phyloP scores from a whole-genome alignment of 768 basidiomycete species.

The Tricholoma hemisulphureum region DNA sequence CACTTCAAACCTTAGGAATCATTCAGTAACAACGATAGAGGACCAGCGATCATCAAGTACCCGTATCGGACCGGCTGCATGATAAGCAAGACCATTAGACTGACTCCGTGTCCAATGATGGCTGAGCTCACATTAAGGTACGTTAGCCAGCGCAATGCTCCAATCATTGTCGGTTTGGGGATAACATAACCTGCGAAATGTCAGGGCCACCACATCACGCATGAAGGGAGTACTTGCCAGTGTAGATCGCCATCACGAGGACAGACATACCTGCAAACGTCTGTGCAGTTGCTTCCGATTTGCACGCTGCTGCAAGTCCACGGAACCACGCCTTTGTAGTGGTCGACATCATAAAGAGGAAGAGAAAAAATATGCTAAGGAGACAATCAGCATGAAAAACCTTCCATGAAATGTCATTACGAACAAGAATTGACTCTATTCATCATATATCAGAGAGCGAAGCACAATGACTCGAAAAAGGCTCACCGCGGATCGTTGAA shows the following conservation, averaged over 20 bases:
- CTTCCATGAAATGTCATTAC: conserved; percentile 21
- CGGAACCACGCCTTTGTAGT: conserved; percentile 80
- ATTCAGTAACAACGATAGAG: conserved; percentile 19
- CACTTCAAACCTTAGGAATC: conserved; percentile 63
- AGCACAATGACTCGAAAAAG: not conserved
- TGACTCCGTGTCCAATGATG: not conserved
- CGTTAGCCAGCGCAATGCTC: conserved; percentile 66
- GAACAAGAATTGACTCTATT: conserved; percentile 59
- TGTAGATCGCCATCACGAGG: conserved; percentile 54
- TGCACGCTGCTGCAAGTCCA: conserved; percentile 57
- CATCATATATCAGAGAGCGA: not conserved
- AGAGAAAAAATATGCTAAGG: conserved; percentile 55
- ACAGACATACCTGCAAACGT: conserved; percentile 45
- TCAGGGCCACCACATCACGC: not conserved
- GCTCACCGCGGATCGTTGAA: conserved; percentile 47
- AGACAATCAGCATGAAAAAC: not conserved
- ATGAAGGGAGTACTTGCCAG: conserved; percentile 37
- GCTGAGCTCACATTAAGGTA: conserved; percentile 52
- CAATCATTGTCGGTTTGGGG: conserved; percentile 63
- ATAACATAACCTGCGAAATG: conserved; percentile 50
- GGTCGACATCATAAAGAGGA: conserved; percentile 54
- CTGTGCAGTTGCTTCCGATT: conserved; percentile 59
- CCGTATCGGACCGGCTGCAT: conserved; percentile 44
- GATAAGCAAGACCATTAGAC: not conserved
- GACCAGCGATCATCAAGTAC: conserved; percentile 38